Base-by-base conservation (phyloP, 2,329 filamentous ascomycete species). In the Didymella lethalis region DNA sequence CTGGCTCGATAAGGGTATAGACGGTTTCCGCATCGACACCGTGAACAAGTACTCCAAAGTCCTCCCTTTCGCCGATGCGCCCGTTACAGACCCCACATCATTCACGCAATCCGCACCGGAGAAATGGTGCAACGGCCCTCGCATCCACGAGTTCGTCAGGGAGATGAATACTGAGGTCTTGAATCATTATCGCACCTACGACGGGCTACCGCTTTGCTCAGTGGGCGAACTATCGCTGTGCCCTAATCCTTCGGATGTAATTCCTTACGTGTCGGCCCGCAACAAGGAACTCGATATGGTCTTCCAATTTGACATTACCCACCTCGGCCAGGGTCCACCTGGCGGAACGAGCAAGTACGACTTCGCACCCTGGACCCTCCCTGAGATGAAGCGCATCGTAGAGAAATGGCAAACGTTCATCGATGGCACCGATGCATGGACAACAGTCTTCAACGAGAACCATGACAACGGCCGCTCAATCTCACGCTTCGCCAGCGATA, bases 401-500 rank as follows among this genome's bases (percentile, higher is more conserved):
- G 68, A 63, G 25, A 77, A 79, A 29, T 84, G 81, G 79, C 83
- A 85, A 66, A 72, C 69, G 0, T 75, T 81, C 14, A 82, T 85
- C 77, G 75, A 80, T 29, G 79, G 80, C 23, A 76, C 72, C 1
- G 78, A 82, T 48, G 81, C 79, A 7, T 84, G 83, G 82, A 83
- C 83, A 0, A 86, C 86, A 0, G 79, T 83, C 0, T 90, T 88
- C 67, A 79, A 85, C 54, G 87, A 89, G 67, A 89, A 89, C 64
- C 87, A 89, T 70, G 87, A 89, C 68, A 82, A 86, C 57, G 81
- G 82, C 2, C 80, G 87, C 0, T 83, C 82, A 2, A 75, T 88
- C 5, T 84, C 83, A 2, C 81, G 85, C 2, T 85, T 82, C 57
- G 80, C 78, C 0, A 79, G 78, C 14, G 82, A 84, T 51, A 75